These are phyloP conservation scores for Flagelloscypha sp. DNA, from an alignment of 768 basidiomycete species.

Conservation along the genomic window DNA sequence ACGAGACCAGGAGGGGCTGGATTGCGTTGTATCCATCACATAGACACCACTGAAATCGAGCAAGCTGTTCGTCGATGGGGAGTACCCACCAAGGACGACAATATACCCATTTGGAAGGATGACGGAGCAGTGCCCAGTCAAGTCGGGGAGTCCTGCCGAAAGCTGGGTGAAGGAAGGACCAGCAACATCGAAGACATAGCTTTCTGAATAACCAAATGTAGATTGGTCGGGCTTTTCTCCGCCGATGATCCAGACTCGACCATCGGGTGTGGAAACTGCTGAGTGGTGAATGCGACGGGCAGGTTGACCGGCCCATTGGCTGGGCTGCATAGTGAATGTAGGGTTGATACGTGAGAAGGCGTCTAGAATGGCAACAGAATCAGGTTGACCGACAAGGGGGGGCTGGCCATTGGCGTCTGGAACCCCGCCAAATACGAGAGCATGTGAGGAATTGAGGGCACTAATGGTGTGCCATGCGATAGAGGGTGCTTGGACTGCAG, in stretches of 20 bases:
- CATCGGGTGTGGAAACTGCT: slow-evolving; percentile 36
- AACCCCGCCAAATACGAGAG: slow-evolving; percentile 72
- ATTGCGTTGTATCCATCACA: slow-evolving; percentile 49
- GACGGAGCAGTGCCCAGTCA: slow-evolving; percentile 67
- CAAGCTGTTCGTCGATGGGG: slow-evolving; percentile 34
- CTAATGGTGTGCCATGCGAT: slow-evolving; percentile 79
- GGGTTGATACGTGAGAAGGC: slow-evolving; percentile 30
- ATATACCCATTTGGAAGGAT: slow-evolving; percentile 63
- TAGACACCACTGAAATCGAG: slow-evolving; percentile 55
- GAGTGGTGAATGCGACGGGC: slow-evolving; percentile 72
- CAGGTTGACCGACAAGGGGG: slow-evolving; percentile 40
- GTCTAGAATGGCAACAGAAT: slow-evolving; percentile 58
- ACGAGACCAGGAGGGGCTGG: slow-evolving; percentile 40
- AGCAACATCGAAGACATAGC: slow-evolving; percentile 53
- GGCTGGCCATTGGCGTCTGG: slow-evolving; percentile 50
- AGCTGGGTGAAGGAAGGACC: slow-evolving; percentile 45
- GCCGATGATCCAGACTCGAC: slow-evolving; percentile 63
- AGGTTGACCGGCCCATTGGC: slow-evolving; percentile 59
- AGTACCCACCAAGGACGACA: slow-evolving; percentile 70
- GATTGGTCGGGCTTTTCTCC: slow-evolving; percentile 82
- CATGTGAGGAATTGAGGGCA: slow-evolving; percentile 42
- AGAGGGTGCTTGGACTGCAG: slow-evolving; percentile 45
- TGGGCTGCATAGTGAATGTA: slow-evolving; percentile 37
- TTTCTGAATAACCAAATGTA: slow-evolving; percentile 47
- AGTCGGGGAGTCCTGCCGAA: slow-evolving; percentile 53